Conservation (phyloP, 768 basidiomycete genomes). For the Coprinopsis cinerea region DNA sequence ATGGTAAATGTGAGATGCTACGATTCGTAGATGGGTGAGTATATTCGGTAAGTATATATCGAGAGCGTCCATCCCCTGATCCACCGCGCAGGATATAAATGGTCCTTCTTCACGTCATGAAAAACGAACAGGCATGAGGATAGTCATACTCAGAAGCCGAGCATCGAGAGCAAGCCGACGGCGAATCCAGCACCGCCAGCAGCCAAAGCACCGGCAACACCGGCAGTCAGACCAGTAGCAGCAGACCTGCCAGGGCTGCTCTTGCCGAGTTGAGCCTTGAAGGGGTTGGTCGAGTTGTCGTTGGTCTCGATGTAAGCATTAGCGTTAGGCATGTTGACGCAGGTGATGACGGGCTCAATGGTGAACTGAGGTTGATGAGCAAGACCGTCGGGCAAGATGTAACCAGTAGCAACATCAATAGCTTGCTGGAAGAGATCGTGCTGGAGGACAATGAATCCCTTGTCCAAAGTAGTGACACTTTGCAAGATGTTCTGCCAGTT, state of each 20-base stretch:
- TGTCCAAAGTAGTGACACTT: constrained; percentile 48
- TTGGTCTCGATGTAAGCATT: constrained; percentile 82
- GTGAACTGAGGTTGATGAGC: constrained; percentile 56
- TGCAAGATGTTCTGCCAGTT: constrained; percentile 70
- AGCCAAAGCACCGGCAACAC: background rate
- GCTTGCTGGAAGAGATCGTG: constrained; percentile 81
- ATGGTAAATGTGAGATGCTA: too few relatives aligned
- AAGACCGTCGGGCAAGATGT: constrained; percentile 76
- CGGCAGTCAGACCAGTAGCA: background rate
- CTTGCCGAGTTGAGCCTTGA: constrained; percentile 13
- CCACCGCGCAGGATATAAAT: too few relatives aligned
- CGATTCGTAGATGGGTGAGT: too few relatives aligned
- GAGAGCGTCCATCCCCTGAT: too few relatives aligned
- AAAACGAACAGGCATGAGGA: background rate
- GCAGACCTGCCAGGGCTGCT: constrained; percentile 10
- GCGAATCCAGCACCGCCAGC: background rate
- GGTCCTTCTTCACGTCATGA: background rate
- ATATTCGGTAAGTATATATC: too few relatives aligned
- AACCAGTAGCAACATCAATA: constrained; percentile 79
- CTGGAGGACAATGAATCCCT: constrained; percentile 83
- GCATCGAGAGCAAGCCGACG: background rate
- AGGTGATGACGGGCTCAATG: constrained; percentile 65
- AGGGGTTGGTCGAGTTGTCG: constrained; percentile 58
- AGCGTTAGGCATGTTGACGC: constrained; percentile 47
- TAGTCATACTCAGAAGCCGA: too few relatives aligned